phyloP scores from a whole-genome alignment of 176 grass and related monocot species.

The Lolium perenne region DNA sequence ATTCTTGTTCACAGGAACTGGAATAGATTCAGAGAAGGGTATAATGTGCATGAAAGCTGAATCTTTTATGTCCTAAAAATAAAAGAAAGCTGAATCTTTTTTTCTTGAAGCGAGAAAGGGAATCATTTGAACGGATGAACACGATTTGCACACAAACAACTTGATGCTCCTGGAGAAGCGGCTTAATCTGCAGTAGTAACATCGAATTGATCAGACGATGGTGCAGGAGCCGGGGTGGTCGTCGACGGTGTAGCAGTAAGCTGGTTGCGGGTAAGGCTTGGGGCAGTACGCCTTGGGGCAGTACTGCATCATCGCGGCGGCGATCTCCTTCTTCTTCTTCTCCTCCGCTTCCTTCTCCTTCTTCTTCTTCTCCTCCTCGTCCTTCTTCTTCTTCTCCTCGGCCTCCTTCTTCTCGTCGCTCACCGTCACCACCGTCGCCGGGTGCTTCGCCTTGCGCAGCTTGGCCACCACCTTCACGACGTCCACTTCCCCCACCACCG shows the following conservation, averaged over 20 bases:
- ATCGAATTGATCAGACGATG: slow-evolving; percentile 43
- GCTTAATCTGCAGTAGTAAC: slow-evolving; percentile 18
- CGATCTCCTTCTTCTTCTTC: slow-evolving; percentile 19
- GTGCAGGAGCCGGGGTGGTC: slow-evolving; percentile 45
- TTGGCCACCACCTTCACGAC: slow-evolving; percentile 49
- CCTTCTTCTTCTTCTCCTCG: slow-evolving; percentile 54
- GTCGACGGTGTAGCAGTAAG: slow-evolving; percentile 49
- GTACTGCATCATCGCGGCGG: background rate
- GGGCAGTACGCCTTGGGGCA: slow-evolving; percentile 27
- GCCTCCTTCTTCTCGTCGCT: slow-evolving; percentile 59
- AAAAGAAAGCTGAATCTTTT: background rate
- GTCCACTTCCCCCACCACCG: slow-evolving; percentile 64
- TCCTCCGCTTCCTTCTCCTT: slow-evolving; percentile 28
- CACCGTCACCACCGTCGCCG: slow-evolving; percentile 50
- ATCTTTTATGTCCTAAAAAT: no score
- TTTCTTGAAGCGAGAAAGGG: background rate
- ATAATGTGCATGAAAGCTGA: background rate
- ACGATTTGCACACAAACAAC: slow-evolving; percentile 8
- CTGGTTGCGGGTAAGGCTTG: slow-evolving; percentile 14
- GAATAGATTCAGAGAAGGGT: slow-evolving; percentile 21
- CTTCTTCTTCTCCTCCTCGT: slow-evolving; percentile 41
- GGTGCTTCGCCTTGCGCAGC: slow-evolving; percentile 55
- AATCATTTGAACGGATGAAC: slow-evolving; percentile 20
- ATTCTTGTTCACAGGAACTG: slow-evolving; percentile 17
- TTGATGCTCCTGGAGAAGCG: background rate